These are phyloP conservation scores for Chrysoporthe cubensis DNA, from an alignment of 2,329 filamentous ascomycete species.

Conservation along the genomic window DNA sequence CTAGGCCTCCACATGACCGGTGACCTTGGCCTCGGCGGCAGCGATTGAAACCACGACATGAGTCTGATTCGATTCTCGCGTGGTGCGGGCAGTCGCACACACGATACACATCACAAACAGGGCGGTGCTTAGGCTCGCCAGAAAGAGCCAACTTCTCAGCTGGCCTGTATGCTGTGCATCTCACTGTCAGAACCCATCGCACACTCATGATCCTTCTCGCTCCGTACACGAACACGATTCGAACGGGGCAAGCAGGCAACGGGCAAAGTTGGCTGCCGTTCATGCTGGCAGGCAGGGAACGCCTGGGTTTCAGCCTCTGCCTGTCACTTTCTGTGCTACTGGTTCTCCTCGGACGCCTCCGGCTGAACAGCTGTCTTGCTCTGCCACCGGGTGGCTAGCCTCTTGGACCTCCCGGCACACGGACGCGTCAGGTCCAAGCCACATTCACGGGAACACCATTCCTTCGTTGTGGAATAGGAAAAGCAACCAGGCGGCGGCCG, in stretches of 20 bases:
- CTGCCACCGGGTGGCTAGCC: neutral
- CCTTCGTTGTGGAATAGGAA: neutral
- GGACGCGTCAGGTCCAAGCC: constrained; percentile 1
- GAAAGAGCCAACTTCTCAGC: neutral
- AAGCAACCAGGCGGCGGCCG: neutral
- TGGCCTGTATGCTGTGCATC: neutral
- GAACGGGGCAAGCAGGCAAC: neutral
- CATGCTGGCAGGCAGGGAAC: neutral
- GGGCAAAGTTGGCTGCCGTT: neutral
- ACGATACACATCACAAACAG: constrained; percentile 9
- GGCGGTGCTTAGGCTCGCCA: neutral
- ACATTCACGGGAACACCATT: neutral
- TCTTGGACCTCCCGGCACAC: neutral
- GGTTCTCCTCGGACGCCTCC: neutral
- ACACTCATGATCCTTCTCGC: neutral
- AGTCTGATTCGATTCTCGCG: constrained; percentile 12
- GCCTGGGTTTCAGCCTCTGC: constrained; percentile 18
- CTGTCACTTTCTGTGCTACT: neutral
- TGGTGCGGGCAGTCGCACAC: constrained; percentile 15
- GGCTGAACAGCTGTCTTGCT: constrained; percentile 4
- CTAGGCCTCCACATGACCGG: neutral
- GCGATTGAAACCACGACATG: constrained; percentile 16
- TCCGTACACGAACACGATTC: constrained; percentile 18
- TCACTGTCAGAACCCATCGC: constrained; percentile 6
- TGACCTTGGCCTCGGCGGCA: neutral